Percentiles rank a stretch among this genome's conserved stretches.
Evolutionary conservation across 1,284 basidiomycete species (phyloP).

Genomic region (Ganoderma meredithae): DNA sequence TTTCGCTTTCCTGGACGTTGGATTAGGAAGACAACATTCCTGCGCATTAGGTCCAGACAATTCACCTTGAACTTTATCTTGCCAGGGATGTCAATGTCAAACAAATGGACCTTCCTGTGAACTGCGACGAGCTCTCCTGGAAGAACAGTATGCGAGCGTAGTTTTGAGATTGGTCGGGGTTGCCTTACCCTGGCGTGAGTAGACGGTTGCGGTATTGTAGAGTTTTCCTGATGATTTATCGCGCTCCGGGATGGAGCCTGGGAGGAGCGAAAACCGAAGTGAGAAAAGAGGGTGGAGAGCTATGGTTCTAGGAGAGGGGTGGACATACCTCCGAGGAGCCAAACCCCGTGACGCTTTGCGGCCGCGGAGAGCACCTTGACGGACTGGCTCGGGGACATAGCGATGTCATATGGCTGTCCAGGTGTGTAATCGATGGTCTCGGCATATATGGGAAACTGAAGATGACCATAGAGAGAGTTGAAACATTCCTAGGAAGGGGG

Average conservation of each 20-base stretch:
- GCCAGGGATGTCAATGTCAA: conserved; percentile 98
- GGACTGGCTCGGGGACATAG: conserved; percentile 74
- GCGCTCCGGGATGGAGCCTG: conserved; percentile 91
- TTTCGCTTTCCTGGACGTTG: conserved; percentile 88
- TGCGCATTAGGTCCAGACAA: conserved; percentile 7
- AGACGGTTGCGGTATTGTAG: conserved; percentile 95
- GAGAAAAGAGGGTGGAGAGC: neutral
- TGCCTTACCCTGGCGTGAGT: conserved; percentile 80
- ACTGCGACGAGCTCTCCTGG: conserved; percentile 85
- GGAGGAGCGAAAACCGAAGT: neutral
- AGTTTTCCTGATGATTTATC: conserved; percentile 70
- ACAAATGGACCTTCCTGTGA: conserved; percentile 96
- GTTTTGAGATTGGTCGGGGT: neutral
- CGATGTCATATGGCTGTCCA: conserved; percentile 64
- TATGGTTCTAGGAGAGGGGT: neutral
- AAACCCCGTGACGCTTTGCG: conserved; percentile 84
- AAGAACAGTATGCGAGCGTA: neutral
- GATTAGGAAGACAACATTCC: conserved; percentile 1
- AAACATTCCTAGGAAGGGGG: conserved; percentile 83
- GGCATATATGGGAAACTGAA: conserved; percentile 85
- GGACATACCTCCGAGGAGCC: conserved; percentile 88
- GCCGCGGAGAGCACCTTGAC: conserved; percentile 84
- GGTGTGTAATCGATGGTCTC: conserved; percentile 76
- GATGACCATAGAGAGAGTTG: conserved; percentile 95
- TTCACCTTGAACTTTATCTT: conserved; percentile 93